A percentile compares a stretch with the other conserved stretches of the same genome.
These are phyloP conservation scores for Trichoderma sp. DNA, from an alignment of 2,329 filamentous ascomycete species.

Conservation along the genomic window DNA sequence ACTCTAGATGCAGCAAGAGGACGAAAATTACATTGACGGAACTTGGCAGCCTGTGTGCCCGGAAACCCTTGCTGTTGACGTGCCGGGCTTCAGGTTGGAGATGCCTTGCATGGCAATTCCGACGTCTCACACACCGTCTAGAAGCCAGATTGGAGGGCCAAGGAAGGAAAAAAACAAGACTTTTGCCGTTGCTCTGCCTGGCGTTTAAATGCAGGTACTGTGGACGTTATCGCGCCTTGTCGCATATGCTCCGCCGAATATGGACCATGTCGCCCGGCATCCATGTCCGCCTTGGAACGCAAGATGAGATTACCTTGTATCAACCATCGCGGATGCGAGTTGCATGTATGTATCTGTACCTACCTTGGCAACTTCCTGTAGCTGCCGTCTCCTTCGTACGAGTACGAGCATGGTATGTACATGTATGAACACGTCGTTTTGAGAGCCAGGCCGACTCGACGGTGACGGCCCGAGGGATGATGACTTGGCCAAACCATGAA, in stretches of 20 bases:
- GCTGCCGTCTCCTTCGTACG: neutral
- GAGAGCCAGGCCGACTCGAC: neutral
- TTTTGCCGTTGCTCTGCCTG: neutral
- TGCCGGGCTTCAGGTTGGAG: neutral
- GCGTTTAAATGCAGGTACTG: slow-evolving; percentile 16
- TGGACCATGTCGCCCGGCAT: neutral
- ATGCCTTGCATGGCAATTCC: slow-evolving; percentile 18
- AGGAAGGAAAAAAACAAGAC: neutral
- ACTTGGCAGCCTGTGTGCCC: neutral
- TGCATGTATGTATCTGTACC: neutral
- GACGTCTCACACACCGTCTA: slow-evolving; percentile 14
- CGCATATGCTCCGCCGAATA: neutral
- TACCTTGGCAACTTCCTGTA: neutral
- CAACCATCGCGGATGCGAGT: neutral
- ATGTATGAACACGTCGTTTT: neutral
- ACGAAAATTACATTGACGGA: neutral
- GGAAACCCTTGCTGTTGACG: neutral
- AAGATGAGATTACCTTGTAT: neutral
- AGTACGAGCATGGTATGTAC: neutral
- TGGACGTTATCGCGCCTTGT: neutral
- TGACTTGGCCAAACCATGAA: neutral
- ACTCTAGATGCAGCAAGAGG: neutral
- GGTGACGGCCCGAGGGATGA: neutral
- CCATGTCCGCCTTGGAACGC: neutral
- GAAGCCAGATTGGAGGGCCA: neutral